Conservation (phyloP, 768 basidiomycete genomes). For the Suillus bovinus region DNA sequence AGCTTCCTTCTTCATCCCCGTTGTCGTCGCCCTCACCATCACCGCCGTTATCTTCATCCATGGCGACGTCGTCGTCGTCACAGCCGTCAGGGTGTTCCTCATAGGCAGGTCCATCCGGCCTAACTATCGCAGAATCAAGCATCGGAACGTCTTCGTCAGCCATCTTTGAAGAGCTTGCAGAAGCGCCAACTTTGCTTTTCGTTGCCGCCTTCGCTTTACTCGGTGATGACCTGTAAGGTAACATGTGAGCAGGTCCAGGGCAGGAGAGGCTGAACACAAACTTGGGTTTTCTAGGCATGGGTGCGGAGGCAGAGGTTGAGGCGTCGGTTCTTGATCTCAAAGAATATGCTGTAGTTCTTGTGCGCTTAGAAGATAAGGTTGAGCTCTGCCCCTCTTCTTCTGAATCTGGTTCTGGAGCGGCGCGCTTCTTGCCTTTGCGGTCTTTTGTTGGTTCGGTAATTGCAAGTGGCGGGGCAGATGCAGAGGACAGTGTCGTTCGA, state of each 20-base stretch:
- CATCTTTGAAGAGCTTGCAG: constrained; percentile 61
- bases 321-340: constrained; percentile 58
- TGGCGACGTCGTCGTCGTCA: constrained; percentile 41
- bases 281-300: constrained; percentile 81
- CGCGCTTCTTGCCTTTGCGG: constrained; percentile 92
- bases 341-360: constrained; percentile 61
- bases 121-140: constrained; percentile 60
- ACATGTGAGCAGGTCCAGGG: constrained; percentile 13
- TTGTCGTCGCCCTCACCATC: constrained; percentile 50
- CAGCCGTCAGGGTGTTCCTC: constrained; percentile 48
- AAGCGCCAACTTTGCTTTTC: constrained; percentile 57
- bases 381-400: constrained; percentile 63
- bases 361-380: constrained; percentile 54
- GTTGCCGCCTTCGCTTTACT: constrained; percentile 60
- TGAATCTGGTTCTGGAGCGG: constrained; percentile 65
- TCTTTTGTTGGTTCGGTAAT: constrained; percentile 80
- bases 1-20: constrained; percentile 39
- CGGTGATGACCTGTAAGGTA: constrained; percentile 41
- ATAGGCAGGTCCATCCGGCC: constrained; percentile 42
- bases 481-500: constrained; percentile 49
- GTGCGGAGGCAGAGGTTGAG: constrained; percentile 41
- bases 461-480: constrained; percentile 45
- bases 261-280: constrained; percentile 27
- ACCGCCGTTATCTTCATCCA: constrained; percentile 49
- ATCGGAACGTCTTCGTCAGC: constrained; percentile 79